phyloP scores from a whole-genome alignment of 805 yeast genomes.

The Candida tammaniensis region DNA sequence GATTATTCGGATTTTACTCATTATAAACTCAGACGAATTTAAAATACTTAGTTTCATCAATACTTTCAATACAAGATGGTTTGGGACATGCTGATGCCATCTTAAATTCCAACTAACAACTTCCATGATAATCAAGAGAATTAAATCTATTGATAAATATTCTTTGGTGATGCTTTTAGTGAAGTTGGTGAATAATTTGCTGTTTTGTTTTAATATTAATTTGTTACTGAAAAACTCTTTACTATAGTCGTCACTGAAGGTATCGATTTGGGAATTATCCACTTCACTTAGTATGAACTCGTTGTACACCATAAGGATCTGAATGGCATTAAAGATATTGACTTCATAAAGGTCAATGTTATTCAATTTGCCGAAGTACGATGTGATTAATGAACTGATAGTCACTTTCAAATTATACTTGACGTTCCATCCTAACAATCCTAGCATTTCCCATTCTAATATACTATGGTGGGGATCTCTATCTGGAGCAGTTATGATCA shows the following conservation, averaged over 20 bases:
- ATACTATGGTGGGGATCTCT: constrained; percentile 49
- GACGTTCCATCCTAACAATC: constrained; percentile 48
- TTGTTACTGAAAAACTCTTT: constrained; percentile 29
- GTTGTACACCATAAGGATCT: constrained; percentile 48
- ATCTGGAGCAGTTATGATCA: constrained; percentile 22
- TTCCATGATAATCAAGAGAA: constrained; percentile 40
- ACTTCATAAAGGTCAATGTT: constrained; percentile 53
- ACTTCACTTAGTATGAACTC: constrained; percentile 38
- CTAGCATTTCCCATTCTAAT: constrained; percentile 73
- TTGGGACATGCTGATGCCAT: constrained; percentile 59
- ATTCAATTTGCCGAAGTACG: constrained; percentile 48
- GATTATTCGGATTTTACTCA: constrained; percentile 38
- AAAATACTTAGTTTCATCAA: constrained; percentile 40
- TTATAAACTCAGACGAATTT: constrained; percentile 40
- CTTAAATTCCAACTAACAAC: constrained; percentile 61
- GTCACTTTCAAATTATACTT: constrained; percentile 38
- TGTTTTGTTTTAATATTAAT: constrained; percentile 27
- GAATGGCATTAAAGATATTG: constrained; percentile 55
- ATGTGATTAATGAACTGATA: constrained; percentile 36
- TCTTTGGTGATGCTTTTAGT: constrained; percentile 15
- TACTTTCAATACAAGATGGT: constrained; percentile 38
- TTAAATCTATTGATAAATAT: constrained; percentile 30
- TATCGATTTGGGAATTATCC: constrained; percentile 29
- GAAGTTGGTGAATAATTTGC: constrained; percentile 18
- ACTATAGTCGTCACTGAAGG: constrained; percentile 26